Evolutionary conservation across 2,329 filamentous ascomycete genomes (phyloP).

Genomic region (Hypoxylon sp.): DNA sequence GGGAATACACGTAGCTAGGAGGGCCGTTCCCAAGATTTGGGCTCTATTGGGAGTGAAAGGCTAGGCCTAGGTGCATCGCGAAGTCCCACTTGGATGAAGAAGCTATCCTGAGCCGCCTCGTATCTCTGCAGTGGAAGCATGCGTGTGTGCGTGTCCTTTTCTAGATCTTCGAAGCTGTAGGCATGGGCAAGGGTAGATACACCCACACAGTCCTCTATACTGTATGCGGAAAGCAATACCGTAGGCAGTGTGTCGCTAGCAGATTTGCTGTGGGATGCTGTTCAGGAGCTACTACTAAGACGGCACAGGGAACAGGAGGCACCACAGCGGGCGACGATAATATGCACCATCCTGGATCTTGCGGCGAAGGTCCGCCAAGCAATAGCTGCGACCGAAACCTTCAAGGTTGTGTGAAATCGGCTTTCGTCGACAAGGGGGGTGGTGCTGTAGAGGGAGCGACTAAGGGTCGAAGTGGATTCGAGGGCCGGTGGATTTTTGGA

Average conservation of each 20-base stretch:
- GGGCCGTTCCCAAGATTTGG: conserved; percentile 46
- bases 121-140: conserved; percentile 46
- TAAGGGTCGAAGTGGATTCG: conserved; percentile 35
- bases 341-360: conserved; percentile 40
- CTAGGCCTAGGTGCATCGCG: conserved; percentile 39
- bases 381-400: conserved; percentile 28
- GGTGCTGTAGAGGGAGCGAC: conserved; percentile 22
- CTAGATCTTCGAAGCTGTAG: conserved; percentile 42
- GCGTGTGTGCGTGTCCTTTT: conserved; percentile 45
- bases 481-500: conserved; percentile 29
- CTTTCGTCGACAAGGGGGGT: conserved; percentile 29
- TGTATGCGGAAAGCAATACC: conserved; percentile 33
- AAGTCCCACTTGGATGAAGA: conserved; percentile 39
- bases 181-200: conserved; percentile 37
- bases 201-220: conserved; percentile 43
- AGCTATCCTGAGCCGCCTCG: conserved; percentile 44
- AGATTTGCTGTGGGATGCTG: conserved; percentile 26
- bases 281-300: conserved; percentile 24
- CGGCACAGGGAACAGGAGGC: conserved; percentile 20
- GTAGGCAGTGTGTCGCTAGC: conserved; percentile 29
- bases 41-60: conserved; percentile 41
- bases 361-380: conserved; percentile 27
- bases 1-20: conserved; percentile 45
- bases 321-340: conserved; percentile 20
- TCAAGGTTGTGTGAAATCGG: conserved; percentile 28